These are phyloP conservation scores for Kodamaea sagamina DNA, from an alignment of 805 yeast species.

Conservation along the genomic window DNA sequence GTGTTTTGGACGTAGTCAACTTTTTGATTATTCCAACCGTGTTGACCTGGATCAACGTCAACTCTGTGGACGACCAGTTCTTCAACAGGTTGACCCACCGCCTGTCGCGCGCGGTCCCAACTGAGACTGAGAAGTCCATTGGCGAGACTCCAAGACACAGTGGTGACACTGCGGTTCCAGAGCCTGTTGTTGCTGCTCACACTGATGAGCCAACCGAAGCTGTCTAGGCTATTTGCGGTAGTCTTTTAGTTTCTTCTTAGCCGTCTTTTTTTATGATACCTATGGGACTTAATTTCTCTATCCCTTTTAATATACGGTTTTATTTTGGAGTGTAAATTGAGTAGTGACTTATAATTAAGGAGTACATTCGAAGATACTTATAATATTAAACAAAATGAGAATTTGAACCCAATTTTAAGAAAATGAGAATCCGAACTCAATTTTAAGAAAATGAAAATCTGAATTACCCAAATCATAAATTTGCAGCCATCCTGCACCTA, in stretches of 20 bases:
- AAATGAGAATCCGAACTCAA: too few relatives aligned
- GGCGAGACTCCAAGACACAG: conserved; percentile 42
- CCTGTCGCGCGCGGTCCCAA: conserved; percentile 8
- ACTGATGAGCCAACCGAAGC: conserved; percentile 4
- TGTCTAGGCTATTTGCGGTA: neutral
- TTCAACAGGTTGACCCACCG: conserved; percentile 23
- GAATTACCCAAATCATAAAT: neutral
- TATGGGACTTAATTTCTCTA: conserved; percentile 3
- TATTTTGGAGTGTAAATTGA: neutral
- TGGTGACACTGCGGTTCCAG: conserved; percentile 46
- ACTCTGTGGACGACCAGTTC: conserved; percentile 29
- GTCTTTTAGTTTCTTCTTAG: neutral
- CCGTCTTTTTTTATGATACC: neutral
- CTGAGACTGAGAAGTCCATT: conserved; percentile 24
- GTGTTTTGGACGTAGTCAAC: conserved; percentile 53
- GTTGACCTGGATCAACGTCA: conserved; percentile 31
- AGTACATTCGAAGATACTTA: too few relatives aligned
- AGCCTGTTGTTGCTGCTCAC: neutral
- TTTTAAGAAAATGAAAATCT: too few relatives aligned
- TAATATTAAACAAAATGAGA: too few relatives aligned
- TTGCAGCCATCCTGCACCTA: conserved; percentile 1
- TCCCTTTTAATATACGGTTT: neutral
- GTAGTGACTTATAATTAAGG: too few relatives aligned
- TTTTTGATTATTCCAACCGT: conserved; percentile 45
- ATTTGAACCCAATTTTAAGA: too few relatives aligned